Evolutionary conservation across 2,329 filamentous ascomycete species (phyloP).

Genomic region (Ophiocordyceps camponoti-rufipedis): DNA sequence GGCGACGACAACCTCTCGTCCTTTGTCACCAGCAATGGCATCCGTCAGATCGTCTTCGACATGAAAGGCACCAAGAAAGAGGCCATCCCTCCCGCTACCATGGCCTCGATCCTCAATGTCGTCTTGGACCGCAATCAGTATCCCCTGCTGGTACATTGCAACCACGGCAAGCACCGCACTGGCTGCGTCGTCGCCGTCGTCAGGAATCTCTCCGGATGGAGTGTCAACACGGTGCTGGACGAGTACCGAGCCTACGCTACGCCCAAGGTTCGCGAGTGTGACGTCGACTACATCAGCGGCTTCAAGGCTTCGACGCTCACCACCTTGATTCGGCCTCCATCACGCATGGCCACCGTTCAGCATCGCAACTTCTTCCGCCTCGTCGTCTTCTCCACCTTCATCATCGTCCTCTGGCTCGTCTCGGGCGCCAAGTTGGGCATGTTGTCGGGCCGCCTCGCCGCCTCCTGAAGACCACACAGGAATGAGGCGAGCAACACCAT

Average conservation of each 20-base stretch:
- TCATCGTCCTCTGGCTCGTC: constrained; percentile 23
- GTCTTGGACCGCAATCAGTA: constrained; percentile 57
- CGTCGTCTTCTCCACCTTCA: constrained; percentile 22
- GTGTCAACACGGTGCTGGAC: constrained; percentile 38
- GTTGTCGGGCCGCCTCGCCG: not conserved
- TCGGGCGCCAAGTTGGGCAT: constrained; percentile 15
- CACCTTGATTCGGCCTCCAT: constrained; percentile 2
- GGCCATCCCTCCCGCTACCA: constrained; percentile 44
- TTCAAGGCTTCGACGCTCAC: constrained; percentile 25
- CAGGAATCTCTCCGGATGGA: constrained; percentile 55
- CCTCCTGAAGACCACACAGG: not conserved
- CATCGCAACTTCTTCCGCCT: constrained; percentile 21
- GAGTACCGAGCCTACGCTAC: constrained; percentile 56
- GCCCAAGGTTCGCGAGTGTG: constrained; percentile 40
- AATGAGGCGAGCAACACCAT: not conserved
- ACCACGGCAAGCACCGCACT: constrained; percentile 85
- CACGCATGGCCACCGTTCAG: constrained; percentile 8
- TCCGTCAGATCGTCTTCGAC: constrained; percentile 56
- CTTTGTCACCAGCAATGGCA: constrained; percentile 49
- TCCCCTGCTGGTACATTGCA: constrained; percentile 78
- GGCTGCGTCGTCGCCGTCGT: constrained; percentile 75
- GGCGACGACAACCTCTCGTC: constrained; percentile 28
- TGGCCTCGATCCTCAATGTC: constrained; percentile 52
- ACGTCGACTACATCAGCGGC: constrained; percentile 36
- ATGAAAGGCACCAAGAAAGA: constrained; percentile 83